Percentiles rank a stretch among this genome's conserved stretches.
phyloP scores from a whole-genome alignment of 2,329 filamentous ascomycete species.

The Monosporascus ibericus region DNA sequence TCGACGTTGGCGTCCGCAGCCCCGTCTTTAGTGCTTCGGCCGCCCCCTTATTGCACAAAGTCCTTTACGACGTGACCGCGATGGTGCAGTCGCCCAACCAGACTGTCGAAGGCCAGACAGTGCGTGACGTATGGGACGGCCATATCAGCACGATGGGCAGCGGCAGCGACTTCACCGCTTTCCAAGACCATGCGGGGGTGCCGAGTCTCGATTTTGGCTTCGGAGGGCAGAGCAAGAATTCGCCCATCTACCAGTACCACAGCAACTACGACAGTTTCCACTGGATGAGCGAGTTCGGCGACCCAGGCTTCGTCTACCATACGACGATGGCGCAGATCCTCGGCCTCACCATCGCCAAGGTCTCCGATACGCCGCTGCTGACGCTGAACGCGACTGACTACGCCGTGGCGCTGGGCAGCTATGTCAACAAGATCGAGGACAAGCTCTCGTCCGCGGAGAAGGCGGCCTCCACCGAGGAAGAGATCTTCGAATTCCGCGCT shows the following conservation, averaged over 20 bases:
- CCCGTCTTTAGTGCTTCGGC: slow-evolving; percentile 58
- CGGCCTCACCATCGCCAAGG: slow-evolving; percentile 53
- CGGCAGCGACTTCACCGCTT: slow-evolving; percentile 69
- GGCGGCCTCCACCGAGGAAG: slow-evolving; percentile 20
- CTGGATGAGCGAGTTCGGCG: slow-evolving; percentile 82
- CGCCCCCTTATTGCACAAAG: slow-evolving; percentile 69
- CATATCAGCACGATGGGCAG: slow-evolving; percentile 61
- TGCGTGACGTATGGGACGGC: slow-evolving; percentile 62
- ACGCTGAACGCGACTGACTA: slow-evolving; percentile 61
- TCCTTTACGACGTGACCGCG: slow-evolving; percentile 61
- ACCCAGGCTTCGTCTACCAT: slow-evolving; percentile 63
- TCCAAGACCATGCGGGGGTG: slow-evolving; percentile 66
- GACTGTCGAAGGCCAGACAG: slow-evolving; percentile 60
- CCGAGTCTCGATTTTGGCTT: slow-evolving; percentile 62
- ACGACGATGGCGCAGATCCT: slow-evolving; percentile 60
- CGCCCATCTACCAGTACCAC: slow-evolving; percentile 74
- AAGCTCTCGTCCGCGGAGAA: slow-evolving; percentile 33
- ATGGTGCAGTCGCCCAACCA: slow-evolving; percentile 69
- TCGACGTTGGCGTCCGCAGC: slow-evolving; percentile 69
- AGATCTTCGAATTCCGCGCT: slow-evolving; percentile 23
- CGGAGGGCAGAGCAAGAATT: slow-evolving; percentile 31
- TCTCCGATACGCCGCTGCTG: slow-evolving; percentile 57
- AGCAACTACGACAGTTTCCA: slow-evolving; percentile 86
- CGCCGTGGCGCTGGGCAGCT: slow-evolving; percentile 46
- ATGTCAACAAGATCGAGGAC: slow-evolving; percentile 45